These are phyloP conservation scores for Xylaria digitata DNA, from an alignment of 2,329 filamentous ascomycete genomes.

Conservation along the genomic window DNA sequence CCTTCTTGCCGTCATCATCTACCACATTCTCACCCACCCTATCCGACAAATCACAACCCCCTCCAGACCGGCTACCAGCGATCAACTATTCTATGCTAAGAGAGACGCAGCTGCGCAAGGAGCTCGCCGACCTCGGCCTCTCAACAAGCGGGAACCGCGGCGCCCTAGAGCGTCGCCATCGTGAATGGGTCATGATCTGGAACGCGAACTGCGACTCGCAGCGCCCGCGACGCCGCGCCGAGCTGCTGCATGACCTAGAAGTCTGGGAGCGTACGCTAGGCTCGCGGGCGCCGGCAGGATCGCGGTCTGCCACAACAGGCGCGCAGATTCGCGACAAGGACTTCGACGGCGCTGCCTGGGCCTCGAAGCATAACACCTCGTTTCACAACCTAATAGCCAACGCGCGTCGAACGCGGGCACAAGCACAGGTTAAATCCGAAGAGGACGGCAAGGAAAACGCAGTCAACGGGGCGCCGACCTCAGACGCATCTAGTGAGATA, in stretches of 20 bases:
- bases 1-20: slow-evolving; percentile 33
- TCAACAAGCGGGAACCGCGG: slow-evolving; percentile 74
- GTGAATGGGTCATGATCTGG: slow-evolving; percentile 94
- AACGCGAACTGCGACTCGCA: slow-evolving; percentile 95
- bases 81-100: slow-evolving; percentile 90
- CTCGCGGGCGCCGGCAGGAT: slow-evolving; percentile 60
- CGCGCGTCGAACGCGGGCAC: slow-evolving; percentile 69
- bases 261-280: slow-evolving; percentile 89
- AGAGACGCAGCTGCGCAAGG: slow-evolving; percentile 80
- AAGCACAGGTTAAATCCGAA: slow-evolving; percentile 50
- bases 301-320: slow-evolving; percentile 53
- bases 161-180: slow-evolving; percentile 82
- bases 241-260: slow-evolving; percentile 82
- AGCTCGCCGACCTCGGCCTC: slow-evolving; percentile 83
- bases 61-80: slow-evolving; percentile 76
- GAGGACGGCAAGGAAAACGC: slow-evolving; percentile 39
- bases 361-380: slow-evolving; percentile 74
- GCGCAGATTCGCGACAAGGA: slow-evolving; percentile 83
- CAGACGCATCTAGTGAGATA: slow-evolving; percentile 32
- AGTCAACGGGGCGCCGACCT: slow-evolving; percentile 5
- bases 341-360: slow-evolving; percentile 85
- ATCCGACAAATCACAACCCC: slow-evolving; percentile 37
- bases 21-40: slow-evolving; percentile 29
- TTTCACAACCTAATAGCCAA: slow-evolving; percentile 84
- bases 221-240: slow-evolving; percentile 73